Percentiles rank a stretch among this genome's conserved stretches.
Conservation (phyloP, 1,284 basidiomycete genomes). For the Taiwanofungus camphoratus region DNA sequence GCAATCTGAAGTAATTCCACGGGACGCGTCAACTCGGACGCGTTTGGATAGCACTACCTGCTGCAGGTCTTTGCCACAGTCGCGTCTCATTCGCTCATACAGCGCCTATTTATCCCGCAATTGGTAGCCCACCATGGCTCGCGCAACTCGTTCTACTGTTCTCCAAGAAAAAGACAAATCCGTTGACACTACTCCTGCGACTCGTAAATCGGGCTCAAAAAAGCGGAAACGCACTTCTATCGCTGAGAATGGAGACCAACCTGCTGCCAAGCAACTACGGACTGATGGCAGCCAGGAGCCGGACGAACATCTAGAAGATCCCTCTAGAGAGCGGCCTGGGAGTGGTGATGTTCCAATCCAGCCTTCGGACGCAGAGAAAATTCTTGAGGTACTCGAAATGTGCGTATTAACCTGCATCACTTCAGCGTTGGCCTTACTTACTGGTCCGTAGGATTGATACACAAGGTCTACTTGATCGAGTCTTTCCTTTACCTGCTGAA, state of each 20-base stretch:
- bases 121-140: slow-evolving; percentile 44
- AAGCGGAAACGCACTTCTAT: slow-evolving; percentile 60
- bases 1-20: slow-evolving; percentile 21
- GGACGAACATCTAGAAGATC: slow-evolving; percentile 31
- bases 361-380: slow-evolving; percentile 46
- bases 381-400: slow-evolving; percentile 74
- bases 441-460: slow-evolving; percentile 49
- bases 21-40: slow-evolving; percentile 25
- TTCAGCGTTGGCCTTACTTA: background rate
- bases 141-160: slow-evolving; percentile 61
- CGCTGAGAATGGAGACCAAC: slow-evolving; percentile 37
- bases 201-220: slow-evolving; percentile 36
- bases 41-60: slow-evolving; percentile 19
- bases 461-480: slow-evolving; percentile 74
- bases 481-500: slow-evolving; percentile 52
- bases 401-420: slow-evolving; percentile 31
- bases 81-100: slow-evolving; percentile 26
- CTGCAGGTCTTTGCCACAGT: slow-evolving; percentile 24
- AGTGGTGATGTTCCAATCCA: slow-evolving; percentile 46
- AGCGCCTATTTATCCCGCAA: slow-evolving; percentile 14
- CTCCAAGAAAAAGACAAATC: slow-evolving; percentile 35
- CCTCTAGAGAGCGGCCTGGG: slow-evolving; percentile 16
- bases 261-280: slow-evolving; percentile 42
- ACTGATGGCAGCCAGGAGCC: slow-evolving; percentile 23
- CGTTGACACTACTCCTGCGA: slow-evolving; percentile 16